These are phyloP conservation scores for Tetrahymena borealis DNA, from an alignment of 73 alveolate genomes.

Conservation along the genomic window DNA sequence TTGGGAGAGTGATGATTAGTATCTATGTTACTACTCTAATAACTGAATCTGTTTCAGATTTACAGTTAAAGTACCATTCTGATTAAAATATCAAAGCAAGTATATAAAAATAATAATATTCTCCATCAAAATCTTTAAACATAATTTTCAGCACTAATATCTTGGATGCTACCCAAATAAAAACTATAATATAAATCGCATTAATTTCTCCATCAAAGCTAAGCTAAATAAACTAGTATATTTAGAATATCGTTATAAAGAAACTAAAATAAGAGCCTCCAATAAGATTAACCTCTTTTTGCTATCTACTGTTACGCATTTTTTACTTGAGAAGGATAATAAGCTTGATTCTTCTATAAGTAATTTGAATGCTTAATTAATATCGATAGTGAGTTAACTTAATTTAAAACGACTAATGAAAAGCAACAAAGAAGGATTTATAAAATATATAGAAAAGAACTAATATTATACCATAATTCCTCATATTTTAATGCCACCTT, in stretches of 20 bases:
- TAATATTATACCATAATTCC: too few relatives aligned
- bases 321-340: too few relatives aligned
- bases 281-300: too few relatives aligned
- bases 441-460: too few relatives aligned
- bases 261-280: neutral
- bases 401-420: too few relatives aligned
- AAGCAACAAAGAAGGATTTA: too few relatives aligned
- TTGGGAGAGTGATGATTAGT: neutral
- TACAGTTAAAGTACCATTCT: neutral
- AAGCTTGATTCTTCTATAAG: too few relatives aligned
- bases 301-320: too few relatives aligned
- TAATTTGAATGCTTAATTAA: too few relatives aligned
- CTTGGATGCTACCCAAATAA: neutral
- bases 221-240: neutral
- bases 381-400: too few relatives aligned
- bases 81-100: neutral
- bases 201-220: neutral
- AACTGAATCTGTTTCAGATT: neutral
- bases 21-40: neutral
- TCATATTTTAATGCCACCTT: too few relatives aligned
- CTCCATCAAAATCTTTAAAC: neutral
- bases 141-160: neutral
- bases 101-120: neutral
- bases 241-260: neutral
- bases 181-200: neutral